Evolutionary conservation across 495 filamentous ascomycete genomes (phyloP).

Genomic region (Xylaria curta): DNA sequence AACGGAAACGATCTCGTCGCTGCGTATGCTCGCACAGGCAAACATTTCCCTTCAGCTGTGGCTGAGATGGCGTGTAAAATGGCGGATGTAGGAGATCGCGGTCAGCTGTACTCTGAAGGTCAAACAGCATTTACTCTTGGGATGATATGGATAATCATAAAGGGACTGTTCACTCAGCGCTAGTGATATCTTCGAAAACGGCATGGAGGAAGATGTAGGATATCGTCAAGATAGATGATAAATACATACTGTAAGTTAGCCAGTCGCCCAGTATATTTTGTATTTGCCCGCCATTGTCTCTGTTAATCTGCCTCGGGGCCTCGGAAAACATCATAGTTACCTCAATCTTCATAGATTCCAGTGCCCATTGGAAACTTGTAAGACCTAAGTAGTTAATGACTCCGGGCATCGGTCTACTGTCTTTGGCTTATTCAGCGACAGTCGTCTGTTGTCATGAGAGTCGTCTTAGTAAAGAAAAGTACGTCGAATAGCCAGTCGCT

Average conservation of each 20-base stretch:
- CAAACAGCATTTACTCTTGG: constrained; percentile 29
- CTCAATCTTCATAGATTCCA: too few relatives aligned
- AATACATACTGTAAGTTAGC: neutral
- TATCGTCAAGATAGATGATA: neutral
- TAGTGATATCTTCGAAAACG: too few relatives aligned
- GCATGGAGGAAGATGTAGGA: neutral
- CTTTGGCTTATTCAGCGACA: neutral
- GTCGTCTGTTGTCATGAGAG: neutral
- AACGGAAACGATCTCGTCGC: constrained; percentile 68
- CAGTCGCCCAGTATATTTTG: neutral
- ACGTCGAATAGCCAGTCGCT: neutral
- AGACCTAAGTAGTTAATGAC: too few relatives aligned
- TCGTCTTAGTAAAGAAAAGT: neutral
- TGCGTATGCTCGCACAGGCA: constrained; percentile 52
- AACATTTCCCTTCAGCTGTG: constrained; percentile 51
- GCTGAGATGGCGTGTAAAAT: constrained; percentile 55
- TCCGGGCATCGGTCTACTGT: neutral
- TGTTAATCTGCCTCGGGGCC: too few relatives aligned
- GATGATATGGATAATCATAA: constrained; percentile 11
- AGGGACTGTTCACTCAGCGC: constrained; percentile 7
- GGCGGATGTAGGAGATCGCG: constrained; percentile 58
- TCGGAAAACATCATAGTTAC: too few relatives aligned
- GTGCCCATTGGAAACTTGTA: too few relatives aligned
- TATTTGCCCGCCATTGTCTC: neutral
- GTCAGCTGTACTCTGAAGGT: constrained; percentile 48